A percentile compares a stretch with the other conserved stretches of the same genome.
These are phyloP conservation scores for Elsinoe fawcettii DNA, from an alignment of 2,329 filamentous ascomycete genomes.

Conservation along the genomic window DNA sequence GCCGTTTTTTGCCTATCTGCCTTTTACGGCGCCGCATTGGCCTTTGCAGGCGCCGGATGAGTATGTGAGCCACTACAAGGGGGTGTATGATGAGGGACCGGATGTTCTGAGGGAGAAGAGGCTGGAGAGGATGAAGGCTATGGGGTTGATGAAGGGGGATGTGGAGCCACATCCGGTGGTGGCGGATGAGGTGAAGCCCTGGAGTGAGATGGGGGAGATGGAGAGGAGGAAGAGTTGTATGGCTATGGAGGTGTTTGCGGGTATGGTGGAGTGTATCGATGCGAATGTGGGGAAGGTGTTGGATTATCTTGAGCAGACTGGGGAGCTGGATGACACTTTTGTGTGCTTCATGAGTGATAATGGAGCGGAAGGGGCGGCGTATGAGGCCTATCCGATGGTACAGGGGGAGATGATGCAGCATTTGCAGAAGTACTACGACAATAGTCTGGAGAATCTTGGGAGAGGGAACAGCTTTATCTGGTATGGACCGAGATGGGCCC, in stretches of 20 bases:
- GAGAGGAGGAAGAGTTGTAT: conserved; percentile 43
- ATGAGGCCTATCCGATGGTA: conserved; percentile 52
- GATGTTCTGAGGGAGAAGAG: conserved; percentile 48
- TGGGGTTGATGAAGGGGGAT: conserved; percentile 48
- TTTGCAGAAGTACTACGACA: conserved; percentile 51
- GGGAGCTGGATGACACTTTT: conserved; percentile 57
- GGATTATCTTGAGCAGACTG: conserved; percentile 47
- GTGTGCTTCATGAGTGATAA: conserved; percentile 58
- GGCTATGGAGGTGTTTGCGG: conserved; percentile 56
- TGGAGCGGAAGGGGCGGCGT: conserved; percentile 52
- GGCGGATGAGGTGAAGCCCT: conserved; percentile 42
- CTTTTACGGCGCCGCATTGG: conserved; percentile 58
- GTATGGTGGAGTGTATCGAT: conserved; percentile 58
- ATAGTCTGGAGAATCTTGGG: conserved; percentile 51
- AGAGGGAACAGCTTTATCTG: conserved; percentile 52
- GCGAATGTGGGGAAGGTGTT: conserved; percentile 52
- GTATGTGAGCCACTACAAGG: conserved; percentile 50
- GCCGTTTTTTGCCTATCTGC: conserved; percentile 54
- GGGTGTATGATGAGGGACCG: conserved; percentile 54
- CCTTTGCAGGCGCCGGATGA: conserved; percentile 52
- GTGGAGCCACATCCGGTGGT: conserved; percentile 46
- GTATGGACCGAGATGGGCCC: conserved; percentile 53
- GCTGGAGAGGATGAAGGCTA: conserved; percentile 48
- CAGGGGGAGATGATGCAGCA: conserved; percentile 47
- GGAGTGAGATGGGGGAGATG: conserved; percentile 41